Base-by-base conservation (phyloP, 2,329 filamentous ascomycete species). In the Torrubiellomyces zombiae region DNA sequence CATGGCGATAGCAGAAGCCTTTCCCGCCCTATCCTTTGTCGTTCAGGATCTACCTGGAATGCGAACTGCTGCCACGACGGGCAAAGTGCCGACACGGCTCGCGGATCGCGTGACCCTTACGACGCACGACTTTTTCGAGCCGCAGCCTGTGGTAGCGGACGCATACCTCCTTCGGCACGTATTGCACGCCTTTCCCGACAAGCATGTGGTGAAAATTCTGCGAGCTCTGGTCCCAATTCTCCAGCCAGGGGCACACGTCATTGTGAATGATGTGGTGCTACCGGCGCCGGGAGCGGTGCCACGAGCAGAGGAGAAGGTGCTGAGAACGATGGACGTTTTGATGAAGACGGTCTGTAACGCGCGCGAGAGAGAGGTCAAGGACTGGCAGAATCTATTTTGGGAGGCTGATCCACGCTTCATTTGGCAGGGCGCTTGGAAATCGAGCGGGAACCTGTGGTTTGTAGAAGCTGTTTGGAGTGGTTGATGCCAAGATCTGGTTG, bases 161-260 rank as follows among this genome's bases (percentile, higher is more conserved):
- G 44, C 65, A 16, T 70, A 67, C 43, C 47, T 66, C 27, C 55
- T 67, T 40, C 57, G 60, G 21, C 56, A 56, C 46, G 62, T 70
- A 29, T 45, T 71, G 15, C 63, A 71, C 41, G 63, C 67, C 43
- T 65, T 63, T 44, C 55, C 61, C 0, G 61, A 65, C 22, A 50
- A 51, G 12, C 54, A 60, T 26, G 48, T 50, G 2, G 35, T 55
- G 16, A 42, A 46, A 14, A 57, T 65, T 19, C 42, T 59, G 15
- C 44, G 47, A 26, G 53, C 53, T 7, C 44, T 67, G 6, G 43
- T 62, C 1, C 60, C 62, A 2, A 54, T 59, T 18, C 40, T 68
- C 28, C 56, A 62, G 38, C 51, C 56, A 2, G 54, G 64, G 12
- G 51, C 60, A 9, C 42, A 51, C 21, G 42, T 68, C 16, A 28